Base-by-base conservation (phyloP, 2,329 filamentous ascomycete genomes). In the Moelleriella libera region DNA sequence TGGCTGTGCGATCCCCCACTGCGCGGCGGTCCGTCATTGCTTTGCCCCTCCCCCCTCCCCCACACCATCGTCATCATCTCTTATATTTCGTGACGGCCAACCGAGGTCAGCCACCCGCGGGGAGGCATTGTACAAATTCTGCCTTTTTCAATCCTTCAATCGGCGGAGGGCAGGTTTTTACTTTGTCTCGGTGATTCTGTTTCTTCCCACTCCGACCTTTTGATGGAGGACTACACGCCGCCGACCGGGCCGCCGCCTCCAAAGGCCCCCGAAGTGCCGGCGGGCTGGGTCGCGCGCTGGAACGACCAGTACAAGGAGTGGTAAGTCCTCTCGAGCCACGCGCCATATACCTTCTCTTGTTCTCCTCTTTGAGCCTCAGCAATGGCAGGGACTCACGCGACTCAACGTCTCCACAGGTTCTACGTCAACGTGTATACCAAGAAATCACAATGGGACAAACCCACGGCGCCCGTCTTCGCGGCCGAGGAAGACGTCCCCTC, bases 341-440 rank as follows among this genome's bases (percentile, higher is more conserved):
- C 29, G 8, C 21, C n/a, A 11, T 9, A 10, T 41, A 48, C 45
- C 47, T 55, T 50, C 60, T 31, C n/a, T 31, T 7, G 11, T 2
- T 45, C 44, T 10, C 11, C 6, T 28, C 32, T 6, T 21, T 12
- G 9, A 14, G 7, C n/a, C 40, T 7, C 7, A 14, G 6, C 14
- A 11, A n/a, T n/a, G n/a, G n/a, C n/a, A 21, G 40, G 2, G 9
- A n/a, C 10, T 5, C 7, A 41, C 9, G 7, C 14, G 40, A n/a
- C 7, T 21, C 40, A n/a, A 11, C 5, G 7, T 4, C 10, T 41
- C 8, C 9, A 11, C 47, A 88, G 83, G 83, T 95, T 92, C 76
- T 96, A 85, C 68, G 85, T 95, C 51, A 92, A 96, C 68, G 78
- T 85, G 51, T 78, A 82, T 64, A 95, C 88, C 53, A 92, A 92